These are phyloP conservation scores for Ilex asprella DNA, from an alignment of 257 asterid genomes.

Conservation along the genomic window DNA sequence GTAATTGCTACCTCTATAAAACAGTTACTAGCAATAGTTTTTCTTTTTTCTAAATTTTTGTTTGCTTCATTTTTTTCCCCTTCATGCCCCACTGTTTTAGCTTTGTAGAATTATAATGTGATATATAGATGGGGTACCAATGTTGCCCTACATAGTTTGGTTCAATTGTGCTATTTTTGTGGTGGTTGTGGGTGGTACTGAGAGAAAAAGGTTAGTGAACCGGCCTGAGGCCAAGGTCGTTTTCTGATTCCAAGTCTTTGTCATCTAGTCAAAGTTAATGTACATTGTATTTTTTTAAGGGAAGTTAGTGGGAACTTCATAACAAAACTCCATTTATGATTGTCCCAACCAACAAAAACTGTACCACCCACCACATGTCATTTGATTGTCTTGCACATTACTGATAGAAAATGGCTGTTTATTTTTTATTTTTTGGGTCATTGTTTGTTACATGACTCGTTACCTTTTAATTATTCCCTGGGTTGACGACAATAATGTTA, in stretches of 20 bases:
- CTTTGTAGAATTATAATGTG: neutral
- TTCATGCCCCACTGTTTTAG: neutral
- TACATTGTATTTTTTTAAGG: neutral
- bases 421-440: too few relatives aligned
- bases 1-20: constrained; percentile 24
- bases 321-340: neutral
- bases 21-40: constrained; percentile 20
- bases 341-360: neutral
- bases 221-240: neutral
- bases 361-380: too few relatives aligned
- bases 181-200: too few relatives aligned
- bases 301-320: neutral
- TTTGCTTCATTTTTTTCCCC: neutral
- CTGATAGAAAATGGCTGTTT: too few relatives aligned
- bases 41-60: constrained; percentile 6
- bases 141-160: too few relatives aligned
- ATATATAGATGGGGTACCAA: neutral
- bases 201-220: neutral
- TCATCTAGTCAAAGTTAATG: neutral
- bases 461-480: too few relatives aligned
- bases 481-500: too few relatives aligned
- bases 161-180: too few relatives aligned
- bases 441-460: too few relatives aligned
- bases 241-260: neutral
- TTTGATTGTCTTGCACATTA: too few relatives aligned